A percentile compares a stretch with the other conserved stretches of the same genome.
Conservation (phyloP, 1,284 basidiomycete species). For the Pseudozyma hubeiensis region DNA sequence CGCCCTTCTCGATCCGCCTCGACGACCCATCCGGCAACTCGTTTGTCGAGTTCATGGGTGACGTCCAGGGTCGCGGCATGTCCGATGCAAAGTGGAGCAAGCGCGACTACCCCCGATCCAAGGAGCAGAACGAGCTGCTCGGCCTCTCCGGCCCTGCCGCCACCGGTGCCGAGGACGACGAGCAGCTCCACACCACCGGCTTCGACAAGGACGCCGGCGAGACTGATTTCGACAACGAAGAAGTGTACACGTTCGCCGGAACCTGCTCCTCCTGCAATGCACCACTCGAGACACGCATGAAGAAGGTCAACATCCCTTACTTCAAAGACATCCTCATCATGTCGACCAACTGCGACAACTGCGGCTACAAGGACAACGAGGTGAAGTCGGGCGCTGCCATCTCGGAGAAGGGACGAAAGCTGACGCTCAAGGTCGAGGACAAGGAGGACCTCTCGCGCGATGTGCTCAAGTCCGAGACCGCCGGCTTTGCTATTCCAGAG, state of each 20-base stretch:
- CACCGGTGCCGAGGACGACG: conserved; percentile 67
- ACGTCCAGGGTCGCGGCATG: conserved; percentile 71
- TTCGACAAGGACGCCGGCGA: conserved; percentile 65
- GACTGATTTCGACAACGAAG: conserved; percentile 75
- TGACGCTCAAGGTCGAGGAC: conserved; percentile 91
- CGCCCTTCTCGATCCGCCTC: conserved; percentile 83
- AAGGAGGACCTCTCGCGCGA: conserved; percentile 92
- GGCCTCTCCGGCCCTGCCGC: conserved; percentile 74
- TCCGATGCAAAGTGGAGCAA: conserved; percentile 92
- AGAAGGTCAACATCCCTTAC: conserved; percentile 96
- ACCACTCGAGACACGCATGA: conserved; percentile 88
- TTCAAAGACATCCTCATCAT: conserved; percentile 99
- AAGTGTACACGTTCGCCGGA: conserved; percentile 89
- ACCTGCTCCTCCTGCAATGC: conserved; percentile 89
- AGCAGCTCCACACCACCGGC: conserved; percentile 57
- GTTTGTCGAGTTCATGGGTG: conserved; percentile 72
- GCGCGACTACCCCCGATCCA: conserved; percentile 83
- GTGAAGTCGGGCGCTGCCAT: conserved; percentile 94
- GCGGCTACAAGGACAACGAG: conserved; percentile 97
- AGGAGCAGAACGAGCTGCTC: conserved; percentile 84
- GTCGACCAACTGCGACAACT: conserved; percentile 95
- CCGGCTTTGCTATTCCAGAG: conserved; percentile 90
- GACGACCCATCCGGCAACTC: conserved; percentile 97
- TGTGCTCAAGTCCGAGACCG: conserved; percentile 78
- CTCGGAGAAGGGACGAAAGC: conserved; percentile 83